These are phyloP conservation scores for Bryoglossum gracile DNA, from an alignment of 495 filamentous ascomycete species.

Conservation along the genomic window DNA sequence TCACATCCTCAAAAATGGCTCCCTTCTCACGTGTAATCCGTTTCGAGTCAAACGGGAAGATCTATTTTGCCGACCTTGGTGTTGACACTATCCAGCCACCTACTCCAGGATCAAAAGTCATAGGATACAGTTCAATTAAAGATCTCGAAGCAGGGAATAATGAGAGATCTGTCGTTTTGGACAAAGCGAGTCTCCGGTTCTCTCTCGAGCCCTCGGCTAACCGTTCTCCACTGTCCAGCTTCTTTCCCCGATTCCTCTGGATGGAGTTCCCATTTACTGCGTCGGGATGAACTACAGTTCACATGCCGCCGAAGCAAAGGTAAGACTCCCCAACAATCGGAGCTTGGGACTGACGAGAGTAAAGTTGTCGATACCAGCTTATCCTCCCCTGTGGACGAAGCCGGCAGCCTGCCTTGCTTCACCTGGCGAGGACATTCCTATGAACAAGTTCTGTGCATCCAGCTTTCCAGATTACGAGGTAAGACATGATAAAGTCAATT, in stretches of 20 bases:
- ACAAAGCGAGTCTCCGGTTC: neutral
- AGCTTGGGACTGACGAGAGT: neutral
- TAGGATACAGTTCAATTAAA: neutral
- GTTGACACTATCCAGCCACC: neutral
- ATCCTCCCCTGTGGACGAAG: conserved; percentile 41
- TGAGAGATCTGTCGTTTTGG: neutral
- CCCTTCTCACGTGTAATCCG: conserved; percentile 4
- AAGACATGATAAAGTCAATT: neutral
- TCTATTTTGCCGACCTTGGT: conserved; percentile 10
- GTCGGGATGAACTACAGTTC: conserved; percentile 73
- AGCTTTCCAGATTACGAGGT: conserved; percentile 33
- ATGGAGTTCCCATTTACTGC: conserved; percentile 48
- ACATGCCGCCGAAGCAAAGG: conserved; percentile 60
- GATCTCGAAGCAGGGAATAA: neutral
- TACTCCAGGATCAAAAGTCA: neutral
- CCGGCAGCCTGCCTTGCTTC: conserved; percentile 30
- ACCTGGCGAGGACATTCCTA: conserved; percentile 31
- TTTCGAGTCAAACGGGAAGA: conserved; percentile 2
- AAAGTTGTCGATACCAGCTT: conserved; percentile 31
- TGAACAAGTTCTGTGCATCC: conserved; percentile 33
- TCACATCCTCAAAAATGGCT: neutral
- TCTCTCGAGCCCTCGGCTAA: neutral
- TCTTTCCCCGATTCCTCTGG: conserved; percentile 1
- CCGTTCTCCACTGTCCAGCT: neutral
- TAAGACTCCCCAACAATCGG: neutral